Percentiles rank a stretch among this genome's conserved stretches.
Conservation (phyloP, 176 grass and related monocot genomes). For the Hsuehochloa calcarea region DNA sequence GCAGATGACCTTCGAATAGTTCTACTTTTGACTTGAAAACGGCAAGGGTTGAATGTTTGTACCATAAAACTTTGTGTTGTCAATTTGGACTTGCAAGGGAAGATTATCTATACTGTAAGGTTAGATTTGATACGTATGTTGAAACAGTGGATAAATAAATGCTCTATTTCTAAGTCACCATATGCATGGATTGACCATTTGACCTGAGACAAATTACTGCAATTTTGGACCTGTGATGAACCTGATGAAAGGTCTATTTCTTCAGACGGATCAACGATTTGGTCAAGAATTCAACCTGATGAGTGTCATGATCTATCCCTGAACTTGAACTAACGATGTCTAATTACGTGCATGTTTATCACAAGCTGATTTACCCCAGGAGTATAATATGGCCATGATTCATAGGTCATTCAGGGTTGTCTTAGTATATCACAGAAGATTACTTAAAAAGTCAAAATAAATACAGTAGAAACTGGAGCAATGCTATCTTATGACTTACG, state of each 20-base stretch:
- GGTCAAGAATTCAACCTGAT: neutral
- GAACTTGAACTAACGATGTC: neutral
- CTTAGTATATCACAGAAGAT: neutral
- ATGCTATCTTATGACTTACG: neutral
- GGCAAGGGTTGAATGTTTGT: constrained; percentile 3
- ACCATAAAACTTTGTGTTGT: neutral
- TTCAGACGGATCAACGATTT: neutral
- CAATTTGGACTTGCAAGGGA: constrained; percentile 4
- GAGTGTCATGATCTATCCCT: constrained; percentile 1
- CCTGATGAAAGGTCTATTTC: neutral
- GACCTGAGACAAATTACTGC: neutral
- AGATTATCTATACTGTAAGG: neutral
- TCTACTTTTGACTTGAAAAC: constrained; percentile 28
- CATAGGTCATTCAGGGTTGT: neutral
- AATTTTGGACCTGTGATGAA: neutral
- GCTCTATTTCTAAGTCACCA: neutral
- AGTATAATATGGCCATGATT: neutral
- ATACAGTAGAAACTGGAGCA: neutral
- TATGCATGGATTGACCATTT: constrained; percentile 12
- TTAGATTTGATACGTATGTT: neutral
- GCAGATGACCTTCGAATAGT: constrained; percentile 28
- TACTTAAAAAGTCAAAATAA: neutral
- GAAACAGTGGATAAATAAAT: neutral
- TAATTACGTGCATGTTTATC: neutral
- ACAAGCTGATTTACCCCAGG: neutral